Conservation (phyloP, 78 protist species). For the Goniomonas avonlea region DNA sequence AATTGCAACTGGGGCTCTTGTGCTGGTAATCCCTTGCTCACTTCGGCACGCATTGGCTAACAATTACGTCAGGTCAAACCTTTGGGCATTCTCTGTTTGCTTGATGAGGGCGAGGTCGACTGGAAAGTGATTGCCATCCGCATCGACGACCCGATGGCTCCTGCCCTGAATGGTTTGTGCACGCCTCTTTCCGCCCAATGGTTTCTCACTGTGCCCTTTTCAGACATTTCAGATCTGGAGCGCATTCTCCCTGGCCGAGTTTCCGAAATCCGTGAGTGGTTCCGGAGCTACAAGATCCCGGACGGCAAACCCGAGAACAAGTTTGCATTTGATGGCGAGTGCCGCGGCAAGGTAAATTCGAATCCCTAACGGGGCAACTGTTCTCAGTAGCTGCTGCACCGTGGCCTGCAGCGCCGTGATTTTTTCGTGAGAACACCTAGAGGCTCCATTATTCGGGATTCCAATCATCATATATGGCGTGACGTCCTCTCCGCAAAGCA, state of each 20-base stretch:
- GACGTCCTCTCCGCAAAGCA: no score
- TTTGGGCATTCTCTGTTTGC: slow-evolving; percentile 26
- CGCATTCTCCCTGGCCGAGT: no score
- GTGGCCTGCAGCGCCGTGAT: no score
- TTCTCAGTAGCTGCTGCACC: no score
- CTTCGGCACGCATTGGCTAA: background rate
- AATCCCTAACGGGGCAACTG: no score
- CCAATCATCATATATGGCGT: no score
- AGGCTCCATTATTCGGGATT: no score
- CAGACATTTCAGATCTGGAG: no score
- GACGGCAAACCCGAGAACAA: slow-evolving; percentile 87
- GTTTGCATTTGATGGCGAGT: slow-evolving; percentile 69
- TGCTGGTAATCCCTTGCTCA: background rate
- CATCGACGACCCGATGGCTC: slow-evolving; percentile 69
- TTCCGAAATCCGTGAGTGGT: background rate
- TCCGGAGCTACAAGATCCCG: slow-evolving; percentile 72
- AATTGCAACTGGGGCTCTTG: slow-evolving; percentile 14
- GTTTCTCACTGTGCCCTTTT: no score
- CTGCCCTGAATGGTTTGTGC: slow-evolving; percentile 65
- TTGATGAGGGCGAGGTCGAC: slow-evolving; percentile 53
- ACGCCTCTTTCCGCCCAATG: no score
- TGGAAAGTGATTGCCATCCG: slow-evolving; percentile 55
- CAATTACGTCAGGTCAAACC: background rate
- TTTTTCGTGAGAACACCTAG: no score
- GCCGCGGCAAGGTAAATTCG: slow-evolving; percentile 40